Base-by-base conservation (phyloP, 2,329 filamentous ascomycete genomes). In the Berkeleyomyces rouxiae region DNA sequence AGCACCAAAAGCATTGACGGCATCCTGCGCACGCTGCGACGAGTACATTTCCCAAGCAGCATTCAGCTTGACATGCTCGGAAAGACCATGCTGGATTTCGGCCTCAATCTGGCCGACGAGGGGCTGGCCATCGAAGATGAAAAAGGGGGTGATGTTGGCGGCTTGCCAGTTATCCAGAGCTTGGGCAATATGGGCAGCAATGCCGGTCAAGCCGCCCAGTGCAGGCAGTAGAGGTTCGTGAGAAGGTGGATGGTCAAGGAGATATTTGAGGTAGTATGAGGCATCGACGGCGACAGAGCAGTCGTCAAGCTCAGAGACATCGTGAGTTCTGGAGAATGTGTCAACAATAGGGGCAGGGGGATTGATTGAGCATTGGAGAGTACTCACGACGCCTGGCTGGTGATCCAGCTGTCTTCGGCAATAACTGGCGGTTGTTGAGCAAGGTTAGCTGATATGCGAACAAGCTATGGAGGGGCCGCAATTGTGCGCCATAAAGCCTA, bases 211-310 rank as follows among this genome's bases (percentile, higher is more conserved):
- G 64, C 93, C 93, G 59, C 92, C 93, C 58, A 97, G 82, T 31
- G 93, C 93, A 62, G 90, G 84, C 42, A 97, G 81, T 42, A 99
- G 84, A 49, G 92, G 91, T 73, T 99, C 93, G 70, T 88, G 86
- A 55, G 82, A 85, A 37, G 83, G 81, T 51, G 80, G 73, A 63
- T 80, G 82, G 70, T 86, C 83, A 69, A 96, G 83, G 67, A 95
- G 82, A 65, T 85, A 83, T 72, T 86, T 81, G 67, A 99, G 82
- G 73, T 93, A 97, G 74, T 95, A 87, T 61, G 88, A 86, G 63
- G 92, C 93, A 77, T 96, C 91, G 69, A 97, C 84, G 67, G 86
- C 91, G 69, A 96, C 81, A 61, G 85, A 81, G 65, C 83, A 83
- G 71, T 85, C 86, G 70, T 87, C 83, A 68, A 96, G 79, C 66